Conservation (phyloP, 2,329 filamentous ascomycete genomes). For the Podosphaera fusca region DNA sequence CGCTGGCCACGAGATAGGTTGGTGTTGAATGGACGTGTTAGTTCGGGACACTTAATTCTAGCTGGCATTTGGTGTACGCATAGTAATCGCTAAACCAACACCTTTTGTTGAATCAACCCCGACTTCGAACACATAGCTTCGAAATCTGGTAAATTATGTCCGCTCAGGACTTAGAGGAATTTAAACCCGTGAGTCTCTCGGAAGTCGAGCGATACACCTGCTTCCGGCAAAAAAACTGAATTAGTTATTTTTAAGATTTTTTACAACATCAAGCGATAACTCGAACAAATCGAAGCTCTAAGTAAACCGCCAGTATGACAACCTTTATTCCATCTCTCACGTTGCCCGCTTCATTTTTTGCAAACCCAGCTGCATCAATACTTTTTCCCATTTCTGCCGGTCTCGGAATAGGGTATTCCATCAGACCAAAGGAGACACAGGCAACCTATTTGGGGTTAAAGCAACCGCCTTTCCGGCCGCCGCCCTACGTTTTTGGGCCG, state of each 20-base stretch:
- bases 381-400: conserved; percentile 55
- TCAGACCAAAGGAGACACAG: conserved; percentile 33
- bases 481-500: conserved; percentile 37
- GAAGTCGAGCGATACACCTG: neutral
- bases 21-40: neutral
- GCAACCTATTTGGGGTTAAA: conserved; percentile 40
- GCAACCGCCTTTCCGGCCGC: conserved; percentile 41
- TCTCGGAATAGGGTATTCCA: conserved; percentile 46
- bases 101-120: no score
- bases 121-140: no score
- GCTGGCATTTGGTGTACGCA: neutral
- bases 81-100: neutral
- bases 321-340: conserved; percentile 59
- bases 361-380: conserved; percentile 47
- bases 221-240: neutral
- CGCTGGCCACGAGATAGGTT: conserved; percentile 4
- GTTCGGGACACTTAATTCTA: neutral
- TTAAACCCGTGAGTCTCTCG: no score
- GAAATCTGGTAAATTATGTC: no score
- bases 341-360: conserved; percentile 47
- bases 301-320: conserved; percentile 34
- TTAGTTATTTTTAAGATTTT: neutral
- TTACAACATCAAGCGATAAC: neutral
- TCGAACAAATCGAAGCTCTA: neutral
- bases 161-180: no score